A percentile compares a stretch with the other conserved stretches of the same genome.
Conservation (phyloP, 345 rosid genomes). For the Eucalyptus viminalis region DNA sequence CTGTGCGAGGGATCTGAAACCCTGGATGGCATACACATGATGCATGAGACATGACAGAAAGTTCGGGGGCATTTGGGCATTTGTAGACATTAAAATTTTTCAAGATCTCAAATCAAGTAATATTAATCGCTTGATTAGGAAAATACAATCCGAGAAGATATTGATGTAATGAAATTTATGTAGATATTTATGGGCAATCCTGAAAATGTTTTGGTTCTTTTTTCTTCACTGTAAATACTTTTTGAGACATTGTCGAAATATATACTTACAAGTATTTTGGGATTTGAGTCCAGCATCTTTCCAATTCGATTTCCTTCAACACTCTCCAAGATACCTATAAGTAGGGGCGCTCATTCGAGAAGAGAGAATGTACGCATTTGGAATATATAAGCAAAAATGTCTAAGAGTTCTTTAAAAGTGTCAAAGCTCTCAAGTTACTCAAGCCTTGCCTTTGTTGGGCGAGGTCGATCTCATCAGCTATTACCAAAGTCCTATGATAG, state of each 20-base stretch:
- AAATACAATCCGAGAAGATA: not conserved
- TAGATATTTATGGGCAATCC: not conserved
- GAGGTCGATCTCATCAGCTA: rapidly evolving
- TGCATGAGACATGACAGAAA: not conserved
- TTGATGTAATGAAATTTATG: not conserved
- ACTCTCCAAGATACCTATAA: too few species aligned
- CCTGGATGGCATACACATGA: not conserved
- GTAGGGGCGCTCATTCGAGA: too few species aligned
- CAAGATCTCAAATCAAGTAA: not conserved
- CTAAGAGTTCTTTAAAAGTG: not conserved
- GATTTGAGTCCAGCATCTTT: too few species aligned
- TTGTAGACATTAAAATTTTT: not conserved
- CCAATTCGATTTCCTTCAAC: not conserved
- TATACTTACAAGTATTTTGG: too few species aligned
- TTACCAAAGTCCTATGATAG: rapidly evolving
- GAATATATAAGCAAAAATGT: not conserved
- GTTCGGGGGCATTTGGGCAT: not conserved
- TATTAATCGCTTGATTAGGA: not conserved
- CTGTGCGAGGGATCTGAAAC: too few species aligned
- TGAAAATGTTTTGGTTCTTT: not conserved
- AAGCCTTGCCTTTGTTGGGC: rapidly evolving
- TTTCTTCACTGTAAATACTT: too few species aligned
- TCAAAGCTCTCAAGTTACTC: too few species aligned
- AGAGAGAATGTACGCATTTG: not conserved
- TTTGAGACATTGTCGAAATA: too few species aligned